Evolutionary conservation across 352 stramenopile species (phyloP), one percentile per base, ranked within the genome.

Genomic region (Saprolegnia parasitica): DNA sequence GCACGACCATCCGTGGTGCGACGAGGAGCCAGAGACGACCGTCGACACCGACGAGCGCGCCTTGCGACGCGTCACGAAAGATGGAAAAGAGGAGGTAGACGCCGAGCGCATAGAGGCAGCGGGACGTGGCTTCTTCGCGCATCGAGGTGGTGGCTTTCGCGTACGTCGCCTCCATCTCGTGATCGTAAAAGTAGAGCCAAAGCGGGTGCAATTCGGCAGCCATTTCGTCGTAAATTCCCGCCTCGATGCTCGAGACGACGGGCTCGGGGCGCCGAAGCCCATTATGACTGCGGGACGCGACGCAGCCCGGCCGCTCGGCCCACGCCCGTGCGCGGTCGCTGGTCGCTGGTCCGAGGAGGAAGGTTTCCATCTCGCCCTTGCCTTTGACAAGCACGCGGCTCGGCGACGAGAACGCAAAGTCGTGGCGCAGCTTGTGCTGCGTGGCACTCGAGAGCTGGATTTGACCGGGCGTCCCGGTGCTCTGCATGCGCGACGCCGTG

Each of bases 401-500:
- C 58, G 90, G 77, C 2, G 11, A 24, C 35, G 52, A 60, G 67
- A 92, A 94, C 5, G 60, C 76, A 40, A 95, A 95, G 55, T 91
- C 77, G 0, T 78, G 75, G 1, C 67, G 74, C 1, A 95, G 80
- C 35, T 93, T 91, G 71, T 88, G 86, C 72, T 91, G 89, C 40
- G 84, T 95, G 5, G 88, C 79, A 21, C 90, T 78, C 0, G 84
- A 93, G 50, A 95, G 66, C 62, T 96, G 90, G 57, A 89, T 94
- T 0, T 76, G 75, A 0, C 84, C 88, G 3, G 82, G 84, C 20
- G 90, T 66, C 0, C 88, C 89, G 35, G 91, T 96, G 1, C 84
- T 95, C 65, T 98, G 88, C 91, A 96, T 97, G 4, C 90, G 79
- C 6, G 83, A 89, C 4, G 88, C 78, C 0, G 88, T 97, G 71